Evolutionary conservation across 1,284 basidiomycete genomes (phyloP).

Genomic region (Malassezia vespertilionis): DNA sequence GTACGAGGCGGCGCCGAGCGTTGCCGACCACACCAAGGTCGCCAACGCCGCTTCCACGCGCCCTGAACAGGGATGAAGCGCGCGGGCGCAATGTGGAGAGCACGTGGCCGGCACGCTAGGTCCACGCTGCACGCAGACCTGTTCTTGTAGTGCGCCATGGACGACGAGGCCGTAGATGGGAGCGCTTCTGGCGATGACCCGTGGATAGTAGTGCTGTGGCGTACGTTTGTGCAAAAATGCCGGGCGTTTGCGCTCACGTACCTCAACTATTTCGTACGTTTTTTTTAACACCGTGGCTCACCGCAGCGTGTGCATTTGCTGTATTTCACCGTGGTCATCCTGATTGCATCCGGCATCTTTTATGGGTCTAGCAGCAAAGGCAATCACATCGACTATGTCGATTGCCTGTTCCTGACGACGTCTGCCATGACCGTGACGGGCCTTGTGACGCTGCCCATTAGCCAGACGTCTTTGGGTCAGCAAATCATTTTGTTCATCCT

Average conservation of each 20-base stretch:
- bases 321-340: conserved; percentile 62
- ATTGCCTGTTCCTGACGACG: conserved; percentile 63
- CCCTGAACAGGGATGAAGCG: neutral
- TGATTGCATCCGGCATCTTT: conserved; percentile 63
- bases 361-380: conserved; percentile 45
- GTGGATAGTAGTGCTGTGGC: no score
- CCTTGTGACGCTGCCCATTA: conserved; percentile 63
- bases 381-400: conserved; percentile 54
- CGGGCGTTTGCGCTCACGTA: conserved; percentile 7
- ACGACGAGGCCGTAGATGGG: no score
- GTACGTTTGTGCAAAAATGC: neutral
- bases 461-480: conserved; percentile 62
- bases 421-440: conserved; percentile 71
- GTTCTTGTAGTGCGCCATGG: no score
- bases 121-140: no score
- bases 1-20: conserved; percentile 40
- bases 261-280: conserved; percentile 26
- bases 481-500: conserved; percentile 56
- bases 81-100: neutral
- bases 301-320: conserved; percentile 52
- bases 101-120: conserved; percentile 10
- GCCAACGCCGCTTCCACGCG: conserved; percentile 19
- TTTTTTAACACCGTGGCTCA: no score
- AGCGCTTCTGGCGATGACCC: no score
- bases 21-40: conserved; percentile 33